A percentile compares a stretch with the other conserved stretches of the same genome.
Conservation (phyloP, 176 grass and related monocot genomes). For the Phyllostachys edulis region DNA sequence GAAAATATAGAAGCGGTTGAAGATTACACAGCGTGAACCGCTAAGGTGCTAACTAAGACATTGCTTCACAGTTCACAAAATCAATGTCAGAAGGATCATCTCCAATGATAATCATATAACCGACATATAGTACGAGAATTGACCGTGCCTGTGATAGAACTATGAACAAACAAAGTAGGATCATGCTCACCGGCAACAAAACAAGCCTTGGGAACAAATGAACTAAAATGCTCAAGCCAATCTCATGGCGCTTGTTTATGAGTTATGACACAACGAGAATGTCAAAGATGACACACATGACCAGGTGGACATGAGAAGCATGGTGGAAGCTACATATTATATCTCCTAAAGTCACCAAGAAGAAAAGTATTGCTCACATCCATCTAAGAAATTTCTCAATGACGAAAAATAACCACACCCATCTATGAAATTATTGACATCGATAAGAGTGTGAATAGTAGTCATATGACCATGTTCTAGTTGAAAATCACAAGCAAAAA, state of each 20-base stretch:
- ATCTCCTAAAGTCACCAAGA: not conserved
- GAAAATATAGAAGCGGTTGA: not conserved
- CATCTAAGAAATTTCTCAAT: not conserved
- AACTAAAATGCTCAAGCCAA: too few relatives aligned
- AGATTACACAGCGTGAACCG: not conserved
- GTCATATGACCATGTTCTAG: not conserved
- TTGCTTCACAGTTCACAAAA: not conserved
- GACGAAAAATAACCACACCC: too few relatives aligned
- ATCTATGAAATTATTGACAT: not conserved
- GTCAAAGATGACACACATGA: not conserved
- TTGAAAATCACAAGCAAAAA: not conserved
- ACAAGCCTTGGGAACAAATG: not conserved
- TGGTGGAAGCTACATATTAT: not conserved
- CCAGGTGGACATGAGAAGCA: not conserved
- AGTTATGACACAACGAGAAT: not conserved
- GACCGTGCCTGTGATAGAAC: not conserved
- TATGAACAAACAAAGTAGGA: not conserved
- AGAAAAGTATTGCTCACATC: not conserved
- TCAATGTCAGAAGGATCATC: not conserved
- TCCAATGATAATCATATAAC: not conserved
- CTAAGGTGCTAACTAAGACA: not conserved
- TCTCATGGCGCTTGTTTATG: not conserved
- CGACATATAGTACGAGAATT: not conserved
- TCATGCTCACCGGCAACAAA: not conserved
- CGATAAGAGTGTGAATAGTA: not conserved